Evolutionary conservation across 257 asterid genomes (phyloP), one percentile per base, ranked within the genome.

Genomic region (Fraxinus pennsylvanica): DNA sequence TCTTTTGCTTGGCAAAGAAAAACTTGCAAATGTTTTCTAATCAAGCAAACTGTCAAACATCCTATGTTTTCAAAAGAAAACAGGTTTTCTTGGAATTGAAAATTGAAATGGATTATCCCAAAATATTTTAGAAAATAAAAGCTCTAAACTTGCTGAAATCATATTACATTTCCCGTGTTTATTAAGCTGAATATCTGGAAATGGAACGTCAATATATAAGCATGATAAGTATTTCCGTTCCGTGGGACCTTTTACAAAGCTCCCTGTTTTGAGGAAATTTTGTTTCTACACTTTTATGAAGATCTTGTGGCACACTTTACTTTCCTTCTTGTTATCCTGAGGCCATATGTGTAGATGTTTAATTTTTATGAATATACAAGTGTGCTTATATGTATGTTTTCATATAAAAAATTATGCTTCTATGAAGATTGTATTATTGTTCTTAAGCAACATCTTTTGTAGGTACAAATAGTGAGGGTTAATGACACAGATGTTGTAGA

Each of bases 391-490:
- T 47, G 17, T 47, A 47, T 15, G 59, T n/a, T 57, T 17, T 17
- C 66, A 15, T 57, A 19, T 57, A n/a, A 57, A 19, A 57, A 5
- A 19, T 54, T 57, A n/a, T n/a, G 3, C 66, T 57, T n/a, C 5
- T 4, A n/a, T n/a, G 19, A 71, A 70, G 21, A 35, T 27, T 33
- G 61, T 29, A 47, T 27, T 13, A 27, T 22, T 74, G 65, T 74
- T 71, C 30, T 79, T 19, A 69, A 72, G 78, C 71, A 66, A 73
- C 21, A 29, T 22, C 65, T 74, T 73, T 76, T 79, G 39, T 74
- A 95, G 98, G 99, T 95, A 73, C 91, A 86, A 87, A 92, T 93
- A 73, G 98, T 90, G 78, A 85, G 98, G 89, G 97, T 89, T 35
- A 79, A 89, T 76, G 81, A 74, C 30, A 69, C 82, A 10, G 97